phyloP scores from a whole-genome alignment of 306 rosid species.

The Potentilla sterilis region DNA sequence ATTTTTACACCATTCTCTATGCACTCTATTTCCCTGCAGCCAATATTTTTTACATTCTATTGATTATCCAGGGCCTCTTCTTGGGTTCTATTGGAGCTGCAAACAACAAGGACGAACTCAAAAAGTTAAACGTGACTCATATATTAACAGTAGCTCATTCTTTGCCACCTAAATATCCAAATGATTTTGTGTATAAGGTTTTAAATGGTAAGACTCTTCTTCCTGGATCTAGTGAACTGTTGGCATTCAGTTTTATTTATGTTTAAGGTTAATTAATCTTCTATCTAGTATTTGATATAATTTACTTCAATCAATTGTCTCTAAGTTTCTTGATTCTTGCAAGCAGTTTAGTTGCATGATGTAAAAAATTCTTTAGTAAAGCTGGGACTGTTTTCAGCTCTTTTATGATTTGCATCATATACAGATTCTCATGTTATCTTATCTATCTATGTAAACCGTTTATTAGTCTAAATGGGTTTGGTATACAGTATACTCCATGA shows the following conservation, averaged over 20 bases:
- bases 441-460: not conserved
- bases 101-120: constrained; percentile 47
- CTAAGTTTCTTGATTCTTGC: not conserved
- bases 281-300: not conserved
- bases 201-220: constrained; percentile 41
- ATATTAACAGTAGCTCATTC: constrained; percentile 62
- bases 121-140: constrained; percentile 60
- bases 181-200: constrained; percentile 57
- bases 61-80: constrained; percentile 59
- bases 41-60: not conserved
- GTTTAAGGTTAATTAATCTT: not conserved
- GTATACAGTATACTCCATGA: not conserved
- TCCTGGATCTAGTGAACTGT: not conserved
- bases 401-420: not conserved
- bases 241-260: not conserved
- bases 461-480: too few species aligned
- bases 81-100: constrained; percentile 79
- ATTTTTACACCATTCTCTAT: not conserved
- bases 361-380: not conserved
- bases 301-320: not conserved
- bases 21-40: not conserved
- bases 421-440: not conserved
- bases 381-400: not conserved
- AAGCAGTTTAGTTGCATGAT: not conserved
- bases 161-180: constrained; percentile 44